Conservation (phyloP, 805 yeast genomes). For the Scheffersomyces stipitis region DNA sequence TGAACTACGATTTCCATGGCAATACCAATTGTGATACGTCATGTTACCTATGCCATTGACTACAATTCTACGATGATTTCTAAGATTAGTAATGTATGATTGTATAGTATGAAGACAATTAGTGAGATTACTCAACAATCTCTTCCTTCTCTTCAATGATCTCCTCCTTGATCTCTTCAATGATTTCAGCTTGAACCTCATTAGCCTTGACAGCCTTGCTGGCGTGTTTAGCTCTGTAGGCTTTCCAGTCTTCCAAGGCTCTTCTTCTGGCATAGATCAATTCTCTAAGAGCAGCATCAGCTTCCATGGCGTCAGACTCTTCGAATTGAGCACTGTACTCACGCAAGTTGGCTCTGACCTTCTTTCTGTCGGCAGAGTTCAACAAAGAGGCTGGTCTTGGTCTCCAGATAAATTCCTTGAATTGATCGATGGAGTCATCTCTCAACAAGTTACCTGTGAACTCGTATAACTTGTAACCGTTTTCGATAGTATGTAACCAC, state of each 20-base stretch:
- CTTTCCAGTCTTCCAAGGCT: slow-evolving; percentile 80
- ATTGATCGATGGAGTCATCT: slow-evolving; percentile 76
- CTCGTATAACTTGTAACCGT: slow-evolving; percentile 88
- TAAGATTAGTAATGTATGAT: too few relatives aligned
- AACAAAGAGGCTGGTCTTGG: slow-evolving; percentile 88
- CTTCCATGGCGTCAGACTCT: slow-evolving; percentile 94
- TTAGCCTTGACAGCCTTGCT: slow-evolving; percentile 41
- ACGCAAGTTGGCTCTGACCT: slow-evolving; percentile 83
- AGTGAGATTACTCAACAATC: slow-evolving; percentile 54
- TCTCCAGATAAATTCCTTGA: slow-evolving; percentile 93
- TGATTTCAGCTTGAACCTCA: slow-evolving; percentile 52
- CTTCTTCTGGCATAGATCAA: slow-evolving; percentile 80
- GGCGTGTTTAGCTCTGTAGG: slow-evolving; percentile 59
- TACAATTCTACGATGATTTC: too few relatives aligned
- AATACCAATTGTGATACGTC: too few relatives aligned
- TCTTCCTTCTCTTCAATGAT: slow-evolving; percentile 72
- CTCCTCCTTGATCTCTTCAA: slow-evolving; percentile 77
- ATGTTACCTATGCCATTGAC: too few relatives aligned
- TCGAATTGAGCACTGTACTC: slow-evolving; percentile 92
- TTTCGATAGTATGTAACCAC: slow-evolving; percentile 82
- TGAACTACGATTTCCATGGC: too few relatives aligned
- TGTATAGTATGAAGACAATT: too few relatives aligned
- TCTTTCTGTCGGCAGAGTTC: slow-evolving; percentile 77
- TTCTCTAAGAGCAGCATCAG: slow-evolving; percentile 87
- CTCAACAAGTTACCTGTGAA: slow-evolving; percentile 74